phyloP scores from a whole-genome alignment of 495 filamentous ascomycete genomes.

The Immersiella caudata region DNA sequence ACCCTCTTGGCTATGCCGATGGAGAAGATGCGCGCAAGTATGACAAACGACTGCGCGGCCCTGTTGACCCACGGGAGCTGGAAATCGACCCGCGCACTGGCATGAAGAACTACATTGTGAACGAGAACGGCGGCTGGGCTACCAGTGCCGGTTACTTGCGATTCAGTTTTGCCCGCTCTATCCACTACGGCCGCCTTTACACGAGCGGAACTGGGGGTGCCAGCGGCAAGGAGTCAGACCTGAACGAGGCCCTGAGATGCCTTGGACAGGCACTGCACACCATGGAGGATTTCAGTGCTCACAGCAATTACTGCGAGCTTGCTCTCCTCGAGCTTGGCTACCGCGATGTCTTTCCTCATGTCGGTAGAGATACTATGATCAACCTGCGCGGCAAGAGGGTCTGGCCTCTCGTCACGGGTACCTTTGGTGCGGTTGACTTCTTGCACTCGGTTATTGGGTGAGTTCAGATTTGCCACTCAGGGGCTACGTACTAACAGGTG shows the following conservation, averaged over 20 bases:
- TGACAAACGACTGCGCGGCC: constrained; percentile 80
- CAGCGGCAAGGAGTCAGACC: constrained; percentile 77
- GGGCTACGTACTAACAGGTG: neutral
- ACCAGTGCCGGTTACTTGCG: constrained; percentile 90
- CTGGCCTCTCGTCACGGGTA: constrained; percentile 83
- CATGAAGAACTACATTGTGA: constrained; percentile 99
- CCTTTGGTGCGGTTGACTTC: constrained; percentile 93
- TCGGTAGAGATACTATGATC: constrained; percentile 73
- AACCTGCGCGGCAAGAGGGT: constrained; percentile 71
- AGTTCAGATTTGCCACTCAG: neutral
- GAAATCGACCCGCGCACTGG: constrained; percentile 82
- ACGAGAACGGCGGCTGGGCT: constrained; percentile 80
- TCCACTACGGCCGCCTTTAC: constrained; percentile 89
- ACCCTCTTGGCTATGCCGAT: constrained; percentile 90
- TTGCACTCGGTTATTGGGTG: constrained; percentile 89
- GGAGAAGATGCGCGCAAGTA: constrained; percentile 81
- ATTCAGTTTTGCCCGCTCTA: constrained; percentile 78
- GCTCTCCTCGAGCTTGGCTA: constrained; percentile 83
- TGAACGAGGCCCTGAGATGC: constrained; percentile 83
- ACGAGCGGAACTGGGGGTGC: constrained; percentile 65
- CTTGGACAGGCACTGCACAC: constrained; percentile 92
- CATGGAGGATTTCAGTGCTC: constrained; percentile 92
- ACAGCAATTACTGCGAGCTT: constrained; percentile 93
- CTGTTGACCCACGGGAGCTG: constrained; percentile 73
- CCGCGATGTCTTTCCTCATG: constrained; percentile 81